Percentiles rank a stretch among this genome's conserved stretches.
phyloP scores from a whole-genome alignment of 805 yeast species.

The Yarrowia sp. region DNA sequence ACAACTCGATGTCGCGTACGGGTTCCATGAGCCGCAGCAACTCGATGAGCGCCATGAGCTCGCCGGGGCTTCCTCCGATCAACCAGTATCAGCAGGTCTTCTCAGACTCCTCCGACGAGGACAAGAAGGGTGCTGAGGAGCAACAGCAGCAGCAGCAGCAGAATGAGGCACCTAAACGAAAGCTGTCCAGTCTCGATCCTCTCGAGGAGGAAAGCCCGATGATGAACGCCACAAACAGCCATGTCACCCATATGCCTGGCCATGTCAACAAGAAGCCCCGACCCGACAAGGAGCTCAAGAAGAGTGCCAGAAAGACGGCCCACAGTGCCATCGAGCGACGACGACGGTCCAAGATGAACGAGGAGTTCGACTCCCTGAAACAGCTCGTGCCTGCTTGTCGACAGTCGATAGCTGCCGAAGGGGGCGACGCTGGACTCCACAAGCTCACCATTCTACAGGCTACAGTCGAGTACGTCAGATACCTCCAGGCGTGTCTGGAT shows the following conservation, averaged over 20 bases:
- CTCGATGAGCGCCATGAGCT: slow-evolving; percentile 13
- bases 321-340: slow-evolving; percentile 84
- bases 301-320: slow-evolving; percentile 60
- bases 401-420: slow-evolving; percentile 51
- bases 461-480: slow-evolving; percentile 80
- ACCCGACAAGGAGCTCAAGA: slow-evolving; percentile 51
- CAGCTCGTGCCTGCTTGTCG: slow-evolving; percentile 81
- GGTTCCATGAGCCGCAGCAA: slow-evolving; percentile 12
- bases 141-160: not conserved
- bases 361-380: slow-evolving; percentile 83
- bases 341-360: slow-evolving; percentile 76
- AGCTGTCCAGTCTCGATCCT: slow-evolving; percentile 8
- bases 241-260: slow-evolving; percentile 9
- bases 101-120: slow-evolving; percentile 22
- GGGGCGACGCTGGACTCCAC: slow-evolving; percentile 69
- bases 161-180: not conserved
- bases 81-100: slow-evolving; percentile 15
- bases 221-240: slow-evolving; percentile 1
- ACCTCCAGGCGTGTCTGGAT: slow-evolving; percentile 57
- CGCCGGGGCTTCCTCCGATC: slow-evolving; percentile 4
- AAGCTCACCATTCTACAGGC: slow-evolving; percentile 80
- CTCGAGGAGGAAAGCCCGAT: slow-evolving; percentile 12
- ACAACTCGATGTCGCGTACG: slow-evolving; percentile 4
- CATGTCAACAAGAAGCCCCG: slow-evolving; percentile 11
- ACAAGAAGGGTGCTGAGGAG: not conserved